Base-by-base conservation (phyloP, 352 stramenopile species). In the Globisporangium radiosum region DNA sequence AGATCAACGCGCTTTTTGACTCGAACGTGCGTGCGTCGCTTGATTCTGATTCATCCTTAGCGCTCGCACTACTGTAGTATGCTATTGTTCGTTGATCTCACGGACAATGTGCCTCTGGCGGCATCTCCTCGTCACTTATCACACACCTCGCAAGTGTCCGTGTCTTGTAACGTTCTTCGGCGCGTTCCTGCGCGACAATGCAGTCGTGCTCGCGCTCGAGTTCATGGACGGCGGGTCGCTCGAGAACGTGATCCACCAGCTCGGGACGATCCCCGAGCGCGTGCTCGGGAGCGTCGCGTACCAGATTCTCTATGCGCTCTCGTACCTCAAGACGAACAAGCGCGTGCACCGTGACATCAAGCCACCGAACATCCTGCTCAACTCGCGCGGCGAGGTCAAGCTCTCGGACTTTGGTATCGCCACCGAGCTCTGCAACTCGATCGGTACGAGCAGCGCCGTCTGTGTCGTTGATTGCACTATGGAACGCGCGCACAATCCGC, bases 381-480 rank as follows among this genome's bases (percentile, higher is more conserved):
- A 97, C 67, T 84, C 72, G 25, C 71, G 86, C 17, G 95, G 95
- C 14, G 69, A 87, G 55, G 91, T 98, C 57, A 99, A 99, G 72
- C 78, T 99, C 53, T 97, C 92, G 44, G 97, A 99, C 73, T 98
- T 99, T 87, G 97, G 96, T 44, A 98, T 97, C 63, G 90, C 81
- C 37, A 90, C 68, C 5, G 88, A 97, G 69, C 65, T 94, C 63
- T 65, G 84, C 59, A 95, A 85, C 65, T 95, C 85, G n/a, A 88
- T 91, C 51, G 80, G 81, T 91, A 45, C 1, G 63, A 67, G 10
- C n/a, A 39, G 9, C 25, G 14, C 11, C 25, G 25, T 33, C 25
- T 33, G 25, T 33, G 25, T 33, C 25, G 17, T 13, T 10, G 2
- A 14, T 49, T 8, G 10, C 10, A 33, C 25, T 33, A 33, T 3